Evolutionary conservation across 495 filamentous ascomycete genomes (phyloP), one percentile per base, ranked within the genome.

Genomic region (Wilcoxina mikolae): DNA sequence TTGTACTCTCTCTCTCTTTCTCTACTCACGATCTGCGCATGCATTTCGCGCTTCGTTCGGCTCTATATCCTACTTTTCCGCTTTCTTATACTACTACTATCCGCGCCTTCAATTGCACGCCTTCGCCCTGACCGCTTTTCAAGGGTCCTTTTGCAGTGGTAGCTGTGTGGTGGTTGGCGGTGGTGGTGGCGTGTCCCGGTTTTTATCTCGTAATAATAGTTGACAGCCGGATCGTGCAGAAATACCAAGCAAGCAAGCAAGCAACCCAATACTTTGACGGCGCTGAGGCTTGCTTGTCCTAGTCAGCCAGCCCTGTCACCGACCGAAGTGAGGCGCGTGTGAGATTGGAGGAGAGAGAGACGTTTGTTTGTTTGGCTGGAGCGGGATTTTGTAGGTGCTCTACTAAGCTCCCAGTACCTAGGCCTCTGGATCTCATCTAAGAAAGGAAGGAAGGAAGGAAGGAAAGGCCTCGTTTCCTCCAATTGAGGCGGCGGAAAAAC

Each of bases 121-220:
- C 4, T 18, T 4, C 17, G 39, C 39, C 15, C 31, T 15, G 7
- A 15, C 39, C 4, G 39, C 39, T 20, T 9, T 43, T 4, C 7
- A 9, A 5, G 7, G 46, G 29, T 15, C 27, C n/a, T 12, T 3
- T 49, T 24, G 43, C n/a, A 46, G 11, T 7, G 11, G n/a, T 24
- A 11, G 23, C 17, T 10, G 43, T 24, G n/a, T 24, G n/a, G 43
- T 17, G 11, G 11, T 11, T 20, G 43, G 43, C 43, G 43, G 11
- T 17, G 43, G 43, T 24, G 23, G 43, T 46, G 43, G 43, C 23
- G 43, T 35, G 43, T 17, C 17, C 11, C 23, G 46, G 46, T 49
- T 49, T 49, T 49, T 49, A 49, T 49, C 46, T 49, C 46, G 46
- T 49, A 49, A 49, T 49, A 23, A 29, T 49, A 11, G 25, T 29